Conservation (phyloP, 2,329 filamentous ascomycete genomes). For the Colletotrichum gigasporum region DNA sequence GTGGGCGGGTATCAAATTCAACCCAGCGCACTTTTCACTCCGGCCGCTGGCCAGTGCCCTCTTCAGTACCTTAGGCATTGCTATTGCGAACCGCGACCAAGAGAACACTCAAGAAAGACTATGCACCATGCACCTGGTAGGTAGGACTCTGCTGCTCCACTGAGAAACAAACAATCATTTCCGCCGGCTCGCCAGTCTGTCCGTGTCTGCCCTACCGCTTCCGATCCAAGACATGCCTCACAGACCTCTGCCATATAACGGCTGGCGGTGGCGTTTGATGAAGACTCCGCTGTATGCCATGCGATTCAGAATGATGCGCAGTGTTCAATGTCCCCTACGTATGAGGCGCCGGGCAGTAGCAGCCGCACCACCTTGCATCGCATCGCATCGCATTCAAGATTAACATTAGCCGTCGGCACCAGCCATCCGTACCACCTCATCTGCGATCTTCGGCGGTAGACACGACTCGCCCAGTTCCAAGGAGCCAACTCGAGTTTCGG, state of each 20-base stretch:
- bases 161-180: too few relatives aligned
- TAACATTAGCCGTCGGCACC: not conserved
- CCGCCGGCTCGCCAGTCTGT: not conserved
- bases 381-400: not conserved
- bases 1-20: conserved; percentile 20
- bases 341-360: not conserved
- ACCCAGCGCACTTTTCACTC: too few relatives aligned
- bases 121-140: too few relatives aligned
- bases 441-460: not conserved
- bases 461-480: conserved; percentile 8
- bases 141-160: not conserved
- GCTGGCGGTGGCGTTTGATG: conserved; percentile 4
- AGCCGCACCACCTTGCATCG: conserved; percentile 7
- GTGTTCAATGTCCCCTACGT: not conserved
- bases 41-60: too few relatives aligned
- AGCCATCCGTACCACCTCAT: not conserved
- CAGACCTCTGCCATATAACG: not conserved
- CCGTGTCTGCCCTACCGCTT: conserved; percentile 39
- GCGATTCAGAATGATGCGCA: conserved; percentile 15
- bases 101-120: not conserved
- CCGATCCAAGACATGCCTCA: conserved; percentile 34
- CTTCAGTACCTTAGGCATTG: too few relatives aligned
- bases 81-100: not conserved
- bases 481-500: conserved; percentile 8
- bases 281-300: conserved; percentile 9